Base-by-base conservation (phyloP, 2,329 filamentous ascomycete genomes). In the Scleromitrula shiraiana region DNA sequence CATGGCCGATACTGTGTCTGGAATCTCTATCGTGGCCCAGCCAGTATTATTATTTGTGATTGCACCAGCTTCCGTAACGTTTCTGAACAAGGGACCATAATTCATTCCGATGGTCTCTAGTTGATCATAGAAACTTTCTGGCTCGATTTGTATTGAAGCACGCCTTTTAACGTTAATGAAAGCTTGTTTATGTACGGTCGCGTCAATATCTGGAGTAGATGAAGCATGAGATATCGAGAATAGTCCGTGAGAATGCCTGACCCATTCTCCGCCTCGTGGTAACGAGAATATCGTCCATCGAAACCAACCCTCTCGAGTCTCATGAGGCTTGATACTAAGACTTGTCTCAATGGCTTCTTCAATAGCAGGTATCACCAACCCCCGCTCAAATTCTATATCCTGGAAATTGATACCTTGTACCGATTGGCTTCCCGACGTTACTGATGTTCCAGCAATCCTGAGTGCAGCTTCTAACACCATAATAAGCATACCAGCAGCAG, bases 161-260 rank as follows among this genome's bases (percentile, higher is more conserved):
- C 26, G 26, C 26, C 12, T 12, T 29, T 12, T 29, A 7, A 29
- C 26, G 26, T 29, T 29, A 29, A 29, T 7, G 26, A 29, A 29
- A 29, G 12, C 26, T 29, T 29, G 26, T 12, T 12, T 29, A 29
- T 29, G 26, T 12, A 12, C 12, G 26, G 26, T 29, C 12, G 26
- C 26, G 7, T 29, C 26, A 29, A 29, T 12, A 29, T 29, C 26
- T 29, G 7, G 26, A 29, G 26, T 29, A 29, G 26, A 29, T 29
- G 26, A 29, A 29, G 26, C 12, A 29, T 29, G 12, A 29, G 26
- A 29, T 29, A 29, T 29, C 26, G 26, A 29, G 26, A 29, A 29
- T 29, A 39, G 24, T 22, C 75, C 75, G 41, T 70, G 67, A 58
- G 76, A 80, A 56, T 82, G 60, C 50, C 80, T 74, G 0, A 71